A percentile compares a stretch with the other conserved stretches of the same genome.
phyloP scores from a whole-genome alignment of 345 rosid genomes.

The Isatis tinctoria region DNA sequence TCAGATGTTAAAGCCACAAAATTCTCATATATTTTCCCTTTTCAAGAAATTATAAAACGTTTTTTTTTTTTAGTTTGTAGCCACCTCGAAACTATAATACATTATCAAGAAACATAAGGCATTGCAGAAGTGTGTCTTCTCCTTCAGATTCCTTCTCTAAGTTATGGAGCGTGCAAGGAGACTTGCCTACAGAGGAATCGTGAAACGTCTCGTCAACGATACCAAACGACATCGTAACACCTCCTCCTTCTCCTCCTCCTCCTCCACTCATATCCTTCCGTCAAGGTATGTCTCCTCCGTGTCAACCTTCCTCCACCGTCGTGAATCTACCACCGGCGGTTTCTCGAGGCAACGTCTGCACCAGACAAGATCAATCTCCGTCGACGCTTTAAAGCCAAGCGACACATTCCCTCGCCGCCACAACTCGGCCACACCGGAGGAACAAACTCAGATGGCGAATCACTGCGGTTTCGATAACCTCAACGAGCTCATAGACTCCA shows the following conservation, averaged over 20 bases:
- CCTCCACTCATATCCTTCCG: slow-evolving; percentile 31
- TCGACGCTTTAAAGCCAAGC: slow-evolving; percentile 61
- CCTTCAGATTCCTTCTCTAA: background rate
- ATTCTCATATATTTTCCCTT: background rate
- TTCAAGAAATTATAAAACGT: background rate
- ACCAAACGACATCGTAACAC: slow-evolving; percentile 43
- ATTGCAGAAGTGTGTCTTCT: background rate
- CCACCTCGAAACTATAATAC: background rate
- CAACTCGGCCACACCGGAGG: slow-evolving; percentile 80
- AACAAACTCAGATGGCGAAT: slow-evolving; percentile 64
- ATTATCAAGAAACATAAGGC: background rate
- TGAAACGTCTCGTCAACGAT: slow-evolving; percentile 53
- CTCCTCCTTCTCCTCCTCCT: slow-evolving; percentile 4
- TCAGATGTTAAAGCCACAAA: background rate
- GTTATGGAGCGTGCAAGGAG: slow-evolving; percentile 85
- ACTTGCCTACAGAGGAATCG: slow-evolving; percentile 70
- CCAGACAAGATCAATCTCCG: slow-evolving; percentile 40
- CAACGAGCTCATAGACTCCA: slow-evolving; percentile 59
- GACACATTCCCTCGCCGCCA: slow-evolving; percentile 84
- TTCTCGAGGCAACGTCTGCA: background rate
- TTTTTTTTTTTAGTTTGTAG: background rate
- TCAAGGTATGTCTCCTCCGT: slow-evolving; percentile 76
- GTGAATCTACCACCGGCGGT: slow-evolving; percentile 13
- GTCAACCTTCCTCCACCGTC: slow-evolving; percentile 40
- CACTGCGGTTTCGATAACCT: slow-evolving; percentile 61